Evolutionary conservation across 2,329 filamentous ascomycete species (phyloP), one percentile per base, ranked within the genome.

Genomic region (Truncatella angustata): DNA sequence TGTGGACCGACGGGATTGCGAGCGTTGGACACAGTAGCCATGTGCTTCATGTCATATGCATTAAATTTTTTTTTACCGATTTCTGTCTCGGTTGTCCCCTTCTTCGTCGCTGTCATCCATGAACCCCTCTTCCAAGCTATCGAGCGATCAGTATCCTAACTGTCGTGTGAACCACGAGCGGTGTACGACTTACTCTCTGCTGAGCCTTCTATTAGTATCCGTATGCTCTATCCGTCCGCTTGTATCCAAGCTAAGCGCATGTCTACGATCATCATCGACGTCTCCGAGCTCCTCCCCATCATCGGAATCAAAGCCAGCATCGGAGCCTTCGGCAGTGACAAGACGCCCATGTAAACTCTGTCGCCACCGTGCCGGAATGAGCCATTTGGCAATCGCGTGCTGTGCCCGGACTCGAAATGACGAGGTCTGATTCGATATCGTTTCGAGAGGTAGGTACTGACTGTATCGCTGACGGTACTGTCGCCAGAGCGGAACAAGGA

Each of bases 71-170:
- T n/a, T n/a, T n/a, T 55, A 61, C 49, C 57, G 54, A 37, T 59
- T 49, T 40, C 47, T 54, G 6, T 49, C 55, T 44, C 56, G 49
- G 20, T 60, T 54, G 12, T 62, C 56, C 23, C 63, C 66, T 50
- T 85, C 82, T 34, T 86, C 83, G 51, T 87, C 84, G 64, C 86
- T 89, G 60, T 88, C 85, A 66, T 90, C 87, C 70, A 82, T 81
- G 64, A 90, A 90, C 0, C 86, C 87, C 62, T 87, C 80, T 66
- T 93, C 89, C 48, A 93, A 69, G 60, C 75, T 77, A 59, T 30
- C 55, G 56, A 20, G 11, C 49, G 44, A 44, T 49, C 37, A 37
- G 49, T 20, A 49, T 14, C 18, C 36, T 11, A 11, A 36, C 43
- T 57, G 40, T 52, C 53, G 51, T 32, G 52, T 23, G 28, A 39